phyloP scores from a whole-genome alignment of 495 filamentous ascomycete genomes.

The Haplographium delicatum region DNA sequence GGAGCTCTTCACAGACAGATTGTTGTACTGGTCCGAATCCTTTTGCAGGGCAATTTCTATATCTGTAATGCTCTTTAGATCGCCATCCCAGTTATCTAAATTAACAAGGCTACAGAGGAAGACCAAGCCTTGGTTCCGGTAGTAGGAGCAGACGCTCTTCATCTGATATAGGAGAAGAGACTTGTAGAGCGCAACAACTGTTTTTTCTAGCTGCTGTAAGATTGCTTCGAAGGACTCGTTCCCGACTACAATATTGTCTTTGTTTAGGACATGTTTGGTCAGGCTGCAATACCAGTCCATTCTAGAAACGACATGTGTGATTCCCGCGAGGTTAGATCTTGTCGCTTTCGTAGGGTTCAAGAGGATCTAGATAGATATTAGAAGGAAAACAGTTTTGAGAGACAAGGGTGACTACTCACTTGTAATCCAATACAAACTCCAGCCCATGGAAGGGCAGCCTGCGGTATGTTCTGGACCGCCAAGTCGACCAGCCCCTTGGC shows the following conservation, averaged over 20 bases:
- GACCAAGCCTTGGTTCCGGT: constrained; percentile 22
- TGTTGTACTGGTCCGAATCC: background rate
- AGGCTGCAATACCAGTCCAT: constrained; percentile 13
- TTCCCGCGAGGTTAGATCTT: constrained; percentile 23
- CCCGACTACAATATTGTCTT: constrained; percentile 1
- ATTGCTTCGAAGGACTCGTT: constrained; percentile 10
- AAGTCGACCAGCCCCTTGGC: background rate
- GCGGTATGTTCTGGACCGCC: constrained; percentile 1
- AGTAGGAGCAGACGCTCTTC: constrained; percentile 33
- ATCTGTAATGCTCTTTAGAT: constrained; percentile 15
- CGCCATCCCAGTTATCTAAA: constrained; percentile 24
- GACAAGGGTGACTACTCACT: background rate
- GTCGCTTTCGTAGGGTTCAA: constrained; percentile 25
- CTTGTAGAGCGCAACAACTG: constrained; percentile 11
- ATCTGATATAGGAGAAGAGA: constrained; percentile 12
- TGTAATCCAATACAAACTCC: background rate
- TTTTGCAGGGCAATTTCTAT: background rate
- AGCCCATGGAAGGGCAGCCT: constrained; percentile 1
- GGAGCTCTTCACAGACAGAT: background rate
- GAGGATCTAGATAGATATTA: constrained; percentile 1
- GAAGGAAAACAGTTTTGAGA: background rate
- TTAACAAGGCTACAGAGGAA: constrained; percentile 22
- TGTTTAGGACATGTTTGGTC: constrained; percentile 7
- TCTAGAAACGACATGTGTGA: constrained; percentile 6
- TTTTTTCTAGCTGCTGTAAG: constrained; percentile 8